Conservation (phyloP, 1,139 yeast genomes). For the Zygoascus hellenicus region DNA sequence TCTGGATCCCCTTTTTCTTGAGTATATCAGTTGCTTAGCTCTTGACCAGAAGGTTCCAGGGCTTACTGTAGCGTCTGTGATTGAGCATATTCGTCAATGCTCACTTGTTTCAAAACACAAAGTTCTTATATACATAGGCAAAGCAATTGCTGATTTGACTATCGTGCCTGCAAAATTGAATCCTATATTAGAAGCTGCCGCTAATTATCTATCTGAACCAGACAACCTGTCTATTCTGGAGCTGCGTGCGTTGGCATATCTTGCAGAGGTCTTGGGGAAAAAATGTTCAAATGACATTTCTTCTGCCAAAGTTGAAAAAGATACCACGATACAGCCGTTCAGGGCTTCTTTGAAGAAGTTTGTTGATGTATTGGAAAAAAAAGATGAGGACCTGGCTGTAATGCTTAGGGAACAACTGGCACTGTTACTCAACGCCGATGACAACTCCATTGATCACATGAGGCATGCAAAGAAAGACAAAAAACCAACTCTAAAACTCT, state of each 20-base stretch:
- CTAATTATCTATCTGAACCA: slow-evolving; percentile 13
- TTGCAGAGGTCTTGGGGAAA: not conserved
- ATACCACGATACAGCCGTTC: slow-evolving; percentile 4
- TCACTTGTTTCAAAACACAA: slow-evolving; percentile 8
- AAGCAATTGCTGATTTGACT: slow-evolving; percentile 11
- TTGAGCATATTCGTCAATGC: slow-evolving; percentile 14
- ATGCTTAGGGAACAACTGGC: not conserved
- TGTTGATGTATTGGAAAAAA: slow-evolving; percentile 3
- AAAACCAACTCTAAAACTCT: slow-evolving; percentile 14
- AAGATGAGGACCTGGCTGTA: slow-evolving; percentile 4
- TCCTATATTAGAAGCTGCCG: slow-evolving; percentile 8
- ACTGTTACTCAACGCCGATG: not conserved
- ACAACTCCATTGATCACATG: not conserved
- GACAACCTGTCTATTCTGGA: slow-evolving; percentile 1
- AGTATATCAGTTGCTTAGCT: slow-evolving; percentile 29
- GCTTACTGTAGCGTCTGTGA: slow-evolving; percentile 20
- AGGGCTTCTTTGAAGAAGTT: slow-evolving; percentile 7
- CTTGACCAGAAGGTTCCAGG: slow-evolving; percentile 27
- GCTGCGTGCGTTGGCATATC: slow-evolving; percentile 7
- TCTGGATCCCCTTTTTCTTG: slow-evolving; percentile 30
- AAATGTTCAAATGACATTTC: not conserved
- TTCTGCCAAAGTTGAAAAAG: not conserved
- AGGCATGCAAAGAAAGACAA: not conserved
- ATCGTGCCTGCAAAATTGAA: slow-evolving; percentile 9
- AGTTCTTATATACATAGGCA: slow-evolving; percentile 16